Evolutionary conservation across 768 basidiomycete genomes (phyloP), one percentile per base, ranked within the genome.

Genomic region (Boletus rubescentipes): DNA sequence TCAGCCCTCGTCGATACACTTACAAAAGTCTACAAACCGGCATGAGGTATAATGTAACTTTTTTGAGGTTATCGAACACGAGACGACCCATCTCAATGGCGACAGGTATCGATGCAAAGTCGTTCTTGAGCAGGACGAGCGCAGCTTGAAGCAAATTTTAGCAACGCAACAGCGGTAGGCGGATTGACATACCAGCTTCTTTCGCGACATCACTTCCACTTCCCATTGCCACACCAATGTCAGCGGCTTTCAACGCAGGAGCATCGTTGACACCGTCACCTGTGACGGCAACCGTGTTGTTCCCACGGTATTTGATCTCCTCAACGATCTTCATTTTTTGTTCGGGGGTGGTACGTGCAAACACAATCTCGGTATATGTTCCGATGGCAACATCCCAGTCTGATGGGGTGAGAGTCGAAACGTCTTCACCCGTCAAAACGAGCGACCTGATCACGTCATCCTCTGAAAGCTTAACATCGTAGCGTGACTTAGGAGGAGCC

Each of bases 211-310:
- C 77, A 44, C 72, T 73, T 18, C 78, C 77, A 20, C 71, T 64
- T 8, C 76, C 79, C 71, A 80, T 77, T 2, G 79, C 78, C 9
- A 84, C 75, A 36, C 84, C 82, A 35, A 85, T 76, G 60, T 85
- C 78, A 1, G 79, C 76, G 0, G 75, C 78, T 57, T 80, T 81
- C 45, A 83, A 61, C 0, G 79, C 75, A 1, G 80, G 77, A 0
- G 75, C 73, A 57, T 81, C 80, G 55, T 81, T 81, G 34, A 79
- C 78, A 23, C 83, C 83, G 50, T 85, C 84, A 0, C 83, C 83
- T 8, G 77, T 76, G 12, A 77, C 81, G 1, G 80, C 82, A 8
- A 82, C 80, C 2, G 78, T 75, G 49, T 76, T 75, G 58, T 74
- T 72, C 2, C 75, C 77, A 1, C 79, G 69, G 9, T 61, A 60